Evolutionary conservation across 176 grass and related monocot species (phyloP), one percentile per base, ranked within the genome.

Genomic region (Ampelocalamus luodianensis): DNA sequence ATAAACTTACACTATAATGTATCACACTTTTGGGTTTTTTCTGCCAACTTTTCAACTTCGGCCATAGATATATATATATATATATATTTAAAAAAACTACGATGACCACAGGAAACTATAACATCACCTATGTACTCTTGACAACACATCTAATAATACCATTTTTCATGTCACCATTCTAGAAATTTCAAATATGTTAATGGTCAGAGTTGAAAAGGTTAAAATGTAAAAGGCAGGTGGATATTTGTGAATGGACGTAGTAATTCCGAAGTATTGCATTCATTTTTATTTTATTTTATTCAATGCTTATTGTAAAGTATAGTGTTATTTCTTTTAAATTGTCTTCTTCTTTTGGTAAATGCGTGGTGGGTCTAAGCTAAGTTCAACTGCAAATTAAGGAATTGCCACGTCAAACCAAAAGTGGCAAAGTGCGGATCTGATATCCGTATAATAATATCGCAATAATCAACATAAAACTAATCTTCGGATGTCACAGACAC

Each of bases 391-490:
- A 68, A 54, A 83, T 13, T 29, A 29, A 50, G n/a, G 34, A 76
- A 6, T 16, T 36, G 36, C 77, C 69, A 59, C 18, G 37, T 78
- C 56, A 79, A n/a, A 78, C 37, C 80, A 78, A 78, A 78, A 83
- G 55, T 29, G 56, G 6, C 72, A 56, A 68, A 68, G 49, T 26
- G 83, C 54, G 36, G 66, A 71, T 72, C 44, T 55, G 68, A 60
- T 87, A 82, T 82, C 20, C 74, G 24, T 37, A 53, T 75, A 8
- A 76, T 74, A 27, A 59, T 66, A 45, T 51, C 14, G 16, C 46
- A 81, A 75, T 24, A 73, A 74, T 53, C 65, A 81, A 18, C 65
- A 58, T 65, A 78, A 78, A 79, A 23, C 51, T 54, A 40, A 13
- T 14, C 14, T 48, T 65, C 29, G 2, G 32, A 65, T 79, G 58